A percentile compares a stretch with the other conserved stretches of the same genome.
These are phyloP conservation scores for Terana coerulea DNA, from an alignment of 768 basidiomycete genomes.

Conservation along the genomic window DNA sequence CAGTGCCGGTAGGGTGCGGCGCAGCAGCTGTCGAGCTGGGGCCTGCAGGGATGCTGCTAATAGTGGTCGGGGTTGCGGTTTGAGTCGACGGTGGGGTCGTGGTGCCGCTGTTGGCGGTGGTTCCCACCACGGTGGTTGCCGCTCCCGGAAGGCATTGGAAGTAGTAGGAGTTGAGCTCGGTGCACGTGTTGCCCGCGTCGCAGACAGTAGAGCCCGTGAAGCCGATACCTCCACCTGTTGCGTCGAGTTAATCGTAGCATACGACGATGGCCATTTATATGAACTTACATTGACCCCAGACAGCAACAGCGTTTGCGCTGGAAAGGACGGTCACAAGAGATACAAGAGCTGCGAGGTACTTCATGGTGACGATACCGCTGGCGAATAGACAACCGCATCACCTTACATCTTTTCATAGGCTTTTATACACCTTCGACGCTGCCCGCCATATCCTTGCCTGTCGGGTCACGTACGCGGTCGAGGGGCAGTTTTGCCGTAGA, in stretches of 20 bases:
- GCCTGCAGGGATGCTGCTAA: constrained; percentile 1
- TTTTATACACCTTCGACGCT: too few species aligned
- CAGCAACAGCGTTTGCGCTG: constrained; percentile 26
- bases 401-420: too few species aligned
- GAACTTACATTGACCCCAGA: constrained; percentile 35
- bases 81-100: too few species aligned
- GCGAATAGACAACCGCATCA: too few species aligned
- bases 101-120: too few species aligned
- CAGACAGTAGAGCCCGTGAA: background rate
- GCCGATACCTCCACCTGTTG: too few species aligned
- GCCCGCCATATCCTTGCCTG: too few species aligned
- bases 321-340: constrained; percentile 17
- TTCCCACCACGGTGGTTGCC: constrained; percentile 12
- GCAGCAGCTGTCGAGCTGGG: constrained; percentile 11
- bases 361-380: too few species aligned
- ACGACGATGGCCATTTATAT: constrained; percentile 1
- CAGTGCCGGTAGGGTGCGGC: constrained; percentile 21
- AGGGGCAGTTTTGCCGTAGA: too few species aligned
- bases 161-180: constrained; percentile 30
- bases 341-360: constrained; percentile 23
- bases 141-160: constrained; percentile 30
- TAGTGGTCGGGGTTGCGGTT: too few species aligned
- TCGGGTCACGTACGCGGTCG: too few species aligned
- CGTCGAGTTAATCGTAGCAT: too few species aligned
- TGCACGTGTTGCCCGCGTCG: constrained; percentile 29